phyloP scores from a whole-genome alignment of 345 rosid genomes.

The Arabidopsis thaliana region TAIR10.1 NC_003070.9:2339001-2339500 shows the following conservation, averaged over 20 bases:
- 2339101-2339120: no score
- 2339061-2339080: no score
- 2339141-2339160: no score
- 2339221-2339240: neutral
- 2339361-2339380: slow-evolving; percentile 14
- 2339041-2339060: neutral
- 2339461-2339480: slow-evolving; percentile 12
- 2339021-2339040: neutral
- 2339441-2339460: slow-evolving; percentile 41
- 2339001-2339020: no score
- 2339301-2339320: slow-evolving; percentile 50
- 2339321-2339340: slow-evolving; percentile 37
- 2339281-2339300: slow-evolving; percentile 53
- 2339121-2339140: no score
- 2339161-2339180: no score
- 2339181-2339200: no score
- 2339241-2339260: slow-evolving; percentile 1
- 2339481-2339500: slow-evolving; percentile 5
- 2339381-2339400: slow-evolving; percentile 24
- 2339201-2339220: neutral
- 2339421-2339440: slow-evolving; percentile 8
- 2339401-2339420: slow-evolving; percentile 36
- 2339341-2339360: neutral
- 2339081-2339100: no score
- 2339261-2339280: slow-evolving; percentile 51